Evolutionary conservation across 164 flowering plant genomes (phyloP), one percentile per base, ranked within the genome.

Genomic region (Nelumbo lutea): DNA sequence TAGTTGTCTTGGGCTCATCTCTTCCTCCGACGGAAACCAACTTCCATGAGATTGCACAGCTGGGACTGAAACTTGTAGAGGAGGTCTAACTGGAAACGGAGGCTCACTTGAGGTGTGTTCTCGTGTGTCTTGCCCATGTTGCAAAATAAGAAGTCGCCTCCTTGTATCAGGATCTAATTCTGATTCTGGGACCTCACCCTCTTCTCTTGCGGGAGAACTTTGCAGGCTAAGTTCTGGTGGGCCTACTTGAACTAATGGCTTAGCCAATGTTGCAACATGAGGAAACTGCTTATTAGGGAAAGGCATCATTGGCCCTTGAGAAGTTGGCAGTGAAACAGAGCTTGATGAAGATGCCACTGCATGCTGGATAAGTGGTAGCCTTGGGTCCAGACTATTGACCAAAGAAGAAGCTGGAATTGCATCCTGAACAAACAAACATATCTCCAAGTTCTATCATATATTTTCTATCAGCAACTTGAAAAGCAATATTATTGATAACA

Each of bases 131-230:
- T 85, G 91, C 62, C 99, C 99, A 81, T 96, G 99, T 67, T 92
- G 99, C 85, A 96, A 79, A 60, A 96, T 96, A 38, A 96, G 90
- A 65, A 92, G 94, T 82, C 99, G 80, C 76, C 99, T 85, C 82
- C 99, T 84, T 71, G 97, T 96, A 79, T 96, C 98, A 65, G 99
- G 98, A 84, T 95, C 99, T 76, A 95, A 73, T 83, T 95, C 99
- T 65, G 97, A 92, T 80, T 92, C 99, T 5, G 96, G 96, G 58
- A 95, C 97, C 75, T 95, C 99, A 65, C 99, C 99, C 78, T 95
- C 99, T 82, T 95, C 99, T 76, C 96, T 88, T 44, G 89, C 93
- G 80, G 97, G 96, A 75, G 98, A 94, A 81, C 79, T 77, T 63
- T 89, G 96, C 81, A 84, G 72, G 82, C 82, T 88, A 57, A 82